Conservation (phyloP, 345 rosid species). For the Eucalyptus sideroxylon region DNA sequence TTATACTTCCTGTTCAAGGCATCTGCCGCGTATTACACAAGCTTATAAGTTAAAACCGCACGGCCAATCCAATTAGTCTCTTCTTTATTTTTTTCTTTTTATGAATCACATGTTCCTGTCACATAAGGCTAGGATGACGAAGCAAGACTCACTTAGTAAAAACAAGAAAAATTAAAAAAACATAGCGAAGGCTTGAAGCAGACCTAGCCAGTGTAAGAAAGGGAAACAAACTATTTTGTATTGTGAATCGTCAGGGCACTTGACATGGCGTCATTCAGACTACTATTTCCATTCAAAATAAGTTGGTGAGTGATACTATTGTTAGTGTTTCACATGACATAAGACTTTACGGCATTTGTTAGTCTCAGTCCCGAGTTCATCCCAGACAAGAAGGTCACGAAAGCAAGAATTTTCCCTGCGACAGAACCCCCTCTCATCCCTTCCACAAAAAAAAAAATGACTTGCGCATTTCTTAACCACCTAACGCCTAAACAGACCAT, state of each 20-base stretch:
- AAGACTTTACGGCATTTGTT: not conserved
- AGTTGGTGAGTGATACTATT: not conserved
- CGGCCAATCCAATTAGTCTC: not conserved
- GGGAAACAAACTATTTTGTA: not conserved
- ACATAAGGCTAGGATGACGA: not conserved
- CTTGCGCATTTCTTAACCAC: not conserved
- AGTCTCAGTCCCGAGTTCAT: not conserved
- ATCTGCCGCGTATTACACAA: slow-evolving; percentile 12
- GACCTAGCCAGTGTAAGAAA: not conserved
- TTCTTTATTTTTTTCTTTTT: too few relatives aligned
- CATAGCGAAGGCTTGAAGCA: not conserved
- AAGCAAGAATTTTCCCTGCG: not conserved
- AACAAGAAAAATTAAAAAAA: not conserved
- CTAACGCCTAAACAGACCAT: not conserved
- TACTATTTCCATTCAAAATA: not conserved
- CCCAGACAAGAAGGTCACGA: not conserved
- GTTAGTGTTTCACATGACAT: not conserved
- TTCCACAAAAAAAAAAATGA: not conserved
- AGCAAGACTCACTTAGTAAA: not conserved
- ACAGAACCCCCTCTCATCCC: not conserved
- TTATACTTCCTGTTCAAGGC: slow-evolving; percentile 18
- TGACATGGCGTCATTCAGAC: not conserved
- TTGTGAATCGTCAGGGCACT: not conserved
- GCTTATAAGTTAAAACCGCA: not conserved
- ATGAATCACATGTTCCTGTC: not conserved